Conservation (phyloP, 169 alveolate genomes). For the Amoebophrya sp. region DNA sequence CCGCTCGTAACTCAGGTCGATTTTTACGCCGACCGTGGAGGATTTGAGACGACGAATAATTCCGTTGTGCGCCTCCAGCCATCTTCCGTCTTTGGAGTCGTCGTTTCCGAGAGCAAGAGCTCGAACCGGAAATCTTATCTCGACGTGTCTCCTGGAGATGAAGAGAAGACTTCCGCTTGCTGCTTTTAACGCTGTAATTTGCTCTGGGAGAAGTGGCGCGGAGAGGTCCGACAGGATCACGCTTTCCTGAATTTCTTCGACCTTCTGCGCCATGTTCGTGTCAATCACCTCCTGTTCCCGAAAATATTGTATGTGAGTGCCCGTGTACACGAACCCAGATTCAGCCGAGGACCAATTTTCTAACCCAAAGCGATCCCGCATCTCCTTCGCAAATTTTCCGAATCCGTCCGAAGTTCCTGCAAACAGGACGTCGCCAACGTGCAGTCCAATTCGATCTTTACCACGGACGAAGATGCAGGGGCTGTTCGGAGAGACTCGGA, state of each 20-base stretch:
- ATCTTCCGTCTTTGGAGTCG: background rate
- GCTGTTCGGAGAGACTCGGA: background rate
- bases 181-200: background rate
- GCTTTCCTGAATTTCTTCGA: background rate
- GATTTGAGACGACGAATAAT: background rate
- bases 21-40: background rate
- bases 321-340: background rate
- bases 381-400: background rate
- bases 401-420: background rate
- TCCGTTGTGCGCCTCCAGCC: background rate
- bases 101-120: background rate
- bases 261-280: background rate
- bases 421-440: background rate
- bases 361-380: background rate
- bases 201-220: no score
- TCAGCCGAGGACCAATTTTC: background rate
- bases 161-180: background rate
- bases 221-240: background rate
- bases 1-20: background rate
- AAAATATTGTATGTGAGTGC: background rate
- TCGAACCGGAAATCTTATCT: background rate
- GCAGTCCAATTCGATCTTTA: background rate
- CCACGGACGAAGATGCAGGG: background rate
- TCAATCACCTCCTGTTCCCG: background rate
- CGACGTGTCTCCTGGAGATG: background rate